Evolutionary conservation across 2,329 filamentous ascomycete species (phyloP).

Genomic region (Pleomassaria siparia): DNA sequence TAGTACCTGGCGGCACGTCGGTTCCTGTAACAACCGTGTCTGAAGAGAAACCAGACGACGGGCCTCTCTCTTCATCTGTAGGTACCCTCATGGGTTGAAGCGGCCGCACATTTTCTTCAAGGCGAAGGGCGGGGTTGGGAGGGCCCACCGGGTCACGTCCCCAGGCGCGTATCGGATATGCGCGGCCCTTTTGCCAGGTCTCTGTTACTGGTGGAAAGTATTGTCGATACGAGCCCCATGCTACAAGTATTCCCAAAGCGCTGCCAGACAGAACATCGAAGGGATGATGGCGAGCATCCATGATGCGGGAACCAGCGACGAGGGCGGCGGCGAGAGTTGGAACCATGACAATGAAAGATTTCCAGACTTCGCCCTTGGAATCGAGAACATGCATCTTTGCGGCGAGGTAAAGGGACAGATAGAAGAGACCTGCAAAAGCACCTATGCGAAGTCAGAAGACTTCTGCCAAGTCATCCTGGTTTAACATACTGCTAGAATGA

Average conservation of each 20-base stretch:
- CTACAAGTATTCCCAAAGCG: slow-evolving; percentile 54
- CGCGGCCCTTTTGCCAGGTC: slow-evolving; percentile 60
- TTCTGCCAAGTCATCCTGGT: neutral
- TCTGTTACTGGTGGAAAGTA: slow-evolving; percentile 61
- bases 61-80: slow-evolving; percentile 36
- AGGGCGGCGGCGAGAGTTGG: slow-evolving; percentile 57
- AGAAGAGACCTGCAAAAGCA: slow-evolving; percentile 61
- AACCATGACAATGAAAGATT: slow-evolving; percentile 56
- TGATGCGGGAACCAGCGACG: slow-evolving; percentile 60
- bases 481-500: slow-evolving; percentile 56
- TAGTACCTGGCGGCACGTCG: slow-evolving; percentile 25
- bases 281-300: slow-evolving; percentile 63
- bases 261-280: slow-evolving; percentile 62
- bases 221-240: slow-evolving; percentile 58
- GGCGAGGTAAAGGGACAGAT: slow-evolving; percentile 61
- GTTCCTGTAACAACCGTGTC: slow-evolving; percentile 20
- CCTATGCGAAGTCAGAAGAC: slow-evolving; percentile 40
- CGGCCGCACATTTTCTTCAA: slow-evolving; percentile 36
- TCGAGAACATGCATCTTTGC: slow-evolving; percentile 62
- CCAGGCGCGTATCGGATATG: slow-evolving; percentile 61
- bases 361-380: slow-evolving; percentile 63
- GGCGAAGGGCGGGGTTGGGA: slow-evolving; percentile 18
- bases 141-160: slow-evolving; percentile 48
- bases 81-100: slow-evolving; percentile 29
- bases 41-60: slow-evolving; percentile 33